Base-by-base conservation (phyloP, 2,329 filamentous ascomycete species). In the Tolypocladium cylindrosporum region DNA sequence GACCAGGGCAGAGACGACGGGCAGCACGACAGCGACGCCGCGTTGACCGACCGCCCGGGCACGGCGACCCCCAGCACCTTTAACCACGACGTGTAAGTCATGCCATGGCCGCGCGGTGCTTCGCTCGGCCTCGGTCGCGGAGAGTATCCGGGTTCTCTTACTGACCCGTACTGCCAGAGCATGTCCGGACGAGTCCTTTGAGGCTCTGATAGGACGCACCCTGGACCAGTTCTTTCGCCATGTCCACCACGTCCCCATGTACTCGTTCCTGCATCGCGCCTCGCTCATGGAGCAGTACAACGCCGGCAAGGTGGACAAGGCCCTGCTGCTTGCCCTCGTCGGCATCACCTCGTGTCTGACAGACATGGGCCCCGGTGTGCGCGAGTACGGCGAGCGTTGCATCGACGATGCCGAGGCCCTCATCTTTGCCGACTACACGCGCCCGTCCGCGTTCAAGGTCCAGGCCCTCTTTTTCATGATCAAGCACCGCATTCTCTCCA, bases 251-350 rank as follows among this genome's bases (percentile, higher is more conserved):
- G 80, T 84, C 55, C 79, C 81, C 51, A 79, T 81, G 63, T 81
- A 80, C 69, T 81, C 80, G 13, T 84, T 84, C 58, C 68, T 84
- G 19, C 81, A 84, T 63, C 79, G 80, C 34, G 80, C 81, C 14
- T 84, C 81, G 2, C 76, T 84, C 31, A 82, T 83, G 79, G 80
- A 83, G 65, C 75, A 81, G 37, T 82, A 82, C 65, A 77, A 82
- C 61, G 76, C 79, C 5, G 80, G 80, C 54, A 80, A 80, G 61
- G 78, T 84, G 61, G 81, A 84, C 63, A 76, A 75, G 45, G 72
- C 80, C 2, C 70, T 84, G 8, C 71, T 84, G 4, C 72, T 83
- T 5, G 79, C 80, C 43, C 69, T 84, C 4, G 72, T 84, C 9
- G 81, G 80, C 55, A 80, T 84, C 63, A 82, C 81, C 2, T 79